A percentile compares a stretch with the other conserved stretches of the same genome.
These are phyloP conservation scores for Penicillium samsonianum DNA, from an alignment of 495 filamentous ascomycete species.

Conservation along the genomic window DNA sequence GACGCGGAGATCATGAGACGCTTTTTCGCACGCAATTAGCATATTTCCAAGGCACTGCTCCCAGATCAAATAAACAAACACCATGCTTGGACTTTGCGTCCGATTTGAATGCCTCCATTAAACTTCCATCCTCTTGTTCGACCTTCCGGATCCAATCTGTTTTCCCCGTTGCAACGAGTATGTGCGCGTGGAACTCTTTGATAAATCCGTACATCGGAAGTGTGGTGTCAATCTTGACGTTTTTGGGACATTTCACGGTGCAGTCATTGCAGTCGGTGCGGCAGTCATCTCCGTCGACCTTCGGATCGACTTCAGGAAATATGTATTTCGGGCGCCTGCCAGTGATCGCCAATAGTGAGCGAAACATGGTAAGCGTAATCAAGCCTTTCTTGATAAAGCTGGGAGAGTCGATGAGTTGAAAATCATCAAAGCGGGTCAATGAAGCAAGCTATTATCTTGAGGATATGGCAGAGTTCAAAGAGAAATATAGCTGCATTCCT, in stretches of 20 bases:
- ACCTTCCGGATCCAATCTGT: slow-evolving; percentile 80
- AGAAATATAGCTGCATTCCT: too few relatives aligned
- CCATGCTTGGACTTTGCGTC: slow-evolving; percentile 67
- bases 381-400: too few relatives aligned
- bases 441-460: too few relatives aligned
- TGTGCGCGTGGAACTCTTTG: slow-evolving; percentile 81
- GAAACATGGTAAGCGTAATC: not conserved
- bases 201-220: slow-evolving; percentile 80
- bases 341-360: not conserved
- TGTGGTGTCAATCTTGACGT: slow-evolving; percentile 69
- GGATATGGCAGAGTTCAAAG: too few relatives aligned
- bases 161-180: slow-evolving; percentile 89
- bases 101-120: slow-evolving; percentile 81
- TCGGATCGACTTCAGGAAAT: slow-evolving; percentile 60
- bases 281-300: slow-evolving; percentile 80
- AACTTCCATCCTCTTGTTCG: slow-evolving; percentile 79
- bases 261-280: slow-evolving; percentile 82
- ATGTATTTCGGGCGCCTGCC: slow-evolving; percentile 28
- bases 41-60: not conserved
- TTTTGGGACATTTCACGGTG: slow-evolving; percentile 69
- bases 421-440: too few relatives aligned
- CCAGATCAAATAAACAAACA: slow-evolving; percentile 40
- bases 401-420: too few relatives aligned
- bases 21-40: slow-evolving; percentile 40
- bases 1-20: slow-evolving; percentile 89